Conservation (phyloP, 345 rosid genomes). For the Sisymbrium irio region DNA sequence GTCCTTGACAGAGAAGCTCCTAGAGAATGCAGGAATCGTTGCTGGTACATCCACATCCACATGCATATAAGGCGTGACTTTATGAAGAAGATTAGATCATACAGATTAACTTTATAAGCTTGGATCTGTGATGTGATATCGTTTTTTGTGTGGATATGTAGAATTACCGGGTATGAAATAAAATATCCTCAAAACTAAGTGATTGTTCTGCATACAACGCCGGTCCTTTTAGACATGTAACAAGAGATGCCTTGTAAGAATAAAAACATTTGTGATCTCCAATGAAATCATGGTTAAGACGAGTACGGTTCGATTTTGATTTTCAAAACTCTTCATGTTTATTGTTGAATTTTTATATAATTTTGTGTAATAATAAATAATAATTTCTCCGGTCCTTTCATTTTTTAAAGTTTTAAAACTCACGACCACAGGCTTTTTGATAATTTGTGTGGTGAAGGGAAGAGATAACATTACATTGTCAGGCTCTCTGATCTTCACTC, state of each 20-base stretch:
- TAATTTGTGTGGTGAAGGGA: conserved; percentile 67
- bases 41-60: conserved; percentile 28
- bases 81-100: conserved; percentile 28
- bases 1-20: conserved; percentile 59
- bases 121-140: conserved; percentile 11
- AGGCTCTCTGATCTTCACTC: neutral
- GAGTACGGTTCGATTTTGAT: too few species aligned
- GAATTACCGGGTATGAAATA: neutral
- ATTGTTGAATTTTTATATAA: neutral
- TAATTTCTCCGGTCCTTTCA: neutral
- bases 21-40: conserved; percentile 61
- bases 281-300: neutral
- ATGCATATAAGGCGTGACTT: conserved; percentile 14
- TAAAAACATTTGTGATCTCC: neutral
- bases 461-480: conserved; percentile 46
- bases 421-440: conserved; percentile 30
- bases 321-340: neutral
- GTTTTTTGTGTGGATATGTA: conserved; percentile 20
- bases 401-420: neutral
- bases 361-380: neutral
- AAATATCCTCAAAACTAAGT: neutral
- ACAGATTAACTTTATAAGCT: conserved; percentile 15
- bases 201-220: neutral
- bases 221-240: neutral
- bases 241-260: neutral